Evolutionary conservation across 2,329 filamentous ascomycete genomes (phyloP).

Genomic region (Fusarium anthophilum): DNA sequence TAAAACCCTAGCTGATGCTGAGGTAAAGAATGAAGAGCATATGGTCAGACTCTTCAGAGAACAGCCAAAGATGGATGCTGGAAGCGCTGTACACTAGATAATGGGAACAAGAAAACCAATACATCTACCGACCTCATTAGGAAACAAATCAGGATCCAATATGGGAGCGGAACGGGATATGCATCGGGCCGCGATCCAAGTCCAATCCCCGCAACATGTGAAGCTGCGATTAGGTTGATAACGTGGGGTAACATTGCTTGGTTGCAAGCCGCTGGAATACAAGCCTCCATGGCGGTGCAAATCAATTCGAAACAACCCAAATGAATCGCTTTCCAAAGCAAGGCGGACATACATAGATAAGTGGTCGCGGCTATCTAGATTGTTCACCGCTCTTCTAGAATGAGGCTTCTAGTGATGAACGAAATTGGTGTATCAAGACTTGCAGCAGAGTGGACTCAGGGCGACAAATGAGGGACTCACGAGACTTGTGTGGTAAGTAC

Average conservation of each 20-base stretch:
- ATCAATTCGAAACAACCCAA: conserved; percentile 4
- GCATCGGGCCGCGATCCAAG: background rate
- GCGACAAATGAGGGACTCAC: conserved; percentile 17
- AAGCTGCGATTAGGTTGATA: background rate
- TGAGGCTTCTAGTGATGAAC: conserved; percentile 7
- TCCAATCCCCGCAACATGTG: background rate
- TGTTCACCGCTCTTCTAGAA: conserved; percentile 39
- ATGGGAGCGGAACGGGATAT: conserved; percentile 18
- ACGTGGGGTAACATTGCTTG: background rate
- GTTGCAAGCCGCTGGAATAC: background rate
- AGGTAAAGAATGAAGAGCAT: conserved; percentile 11
- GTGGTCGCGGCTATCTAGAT: conserved; percentile 12
- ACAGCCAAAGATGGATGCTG: conserved; percentile 16
- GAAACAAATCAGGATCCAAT: conserved; percentile 8
- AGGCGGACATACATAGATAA: conserved; percentile 3
- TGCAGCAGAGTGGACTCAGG: conserved; percentile 16
- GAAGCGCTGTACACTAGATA: conserved; percentile 45
- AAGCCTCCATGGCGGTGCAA: background rate
- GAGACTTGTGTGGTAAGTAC: conserved; percentile 8
- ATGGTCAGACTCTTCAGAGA: conserved; percentile 14
- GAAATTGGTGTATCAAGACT: conserved; percentile 13
- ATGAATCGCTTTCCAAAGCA: background rate
- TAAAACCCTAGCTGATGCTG: background rate
- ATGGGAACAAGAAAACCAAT: conserved; percentile 40
- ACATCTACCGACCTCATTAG: conserved; percentile 29